Base-by-base conservation (phyloP, 2,329 filamentous ascomycete species). In the Beauveria sp. region DNA sequence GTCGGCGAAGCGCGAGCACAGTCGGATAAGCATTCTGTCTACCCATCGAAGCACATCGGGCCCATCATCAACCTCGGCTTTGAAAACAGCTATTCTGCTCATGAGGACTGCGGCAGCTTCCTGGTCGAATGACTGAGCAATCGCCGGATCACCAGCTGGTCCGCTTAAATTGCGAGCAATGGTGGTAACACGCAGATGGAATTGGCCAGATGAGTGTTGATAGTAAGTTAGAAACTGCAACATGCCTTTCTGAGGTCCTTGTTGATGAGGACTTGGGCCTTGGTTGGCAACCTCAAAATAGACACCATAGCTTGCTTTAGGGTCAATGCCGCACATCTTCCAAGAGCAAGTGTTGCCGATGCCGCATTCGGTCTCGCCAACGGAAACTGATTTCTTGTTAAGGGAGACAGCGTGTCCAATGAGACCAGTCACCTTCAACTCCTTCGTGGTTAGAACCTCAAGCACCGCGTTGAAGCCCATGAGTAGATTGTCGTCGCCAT, bases 281-380 rank as follows among this genome's bases (percentile, higher is more conserved):
- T 98, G 95, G 68, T 90, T 91, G 52, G 95, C 93, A 71, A 99
- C 96, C 75, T 99, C 95, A 69, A 98, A 99, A 77, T 98, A 99
- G 65, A 99, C 84, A 64, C 92, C 95, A 70, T 98, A 98, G 70
- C 92, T 97, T 38, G 95, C 87, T 60, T 87, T 89, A 12, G 95
- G 95, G 69, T 98, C 93, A 67, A 99, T 97, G 67, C 92, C 93
- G 70, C 95, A 98, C 93, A 99, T 97, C 78, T 99, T 99, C 95
- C 95, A 99, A 3, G 93, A 93, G 75, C 93, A 98, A 1, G 95
- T 99, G 73, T 98, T 98, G 66, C 95, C 95, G 68, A 99, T 97
- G 70, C 95, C 95, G 69, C 93, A 97, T 73, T 99, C 95, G 0
- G 95, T 98, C 78, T 99, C 95, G 58, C 95, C 95, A 14, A 99